phyloP scores from a whole-genome alignment of 2,329 filamentous ascomycete species.

The Sclerotiophoma versabilis region DNA sequence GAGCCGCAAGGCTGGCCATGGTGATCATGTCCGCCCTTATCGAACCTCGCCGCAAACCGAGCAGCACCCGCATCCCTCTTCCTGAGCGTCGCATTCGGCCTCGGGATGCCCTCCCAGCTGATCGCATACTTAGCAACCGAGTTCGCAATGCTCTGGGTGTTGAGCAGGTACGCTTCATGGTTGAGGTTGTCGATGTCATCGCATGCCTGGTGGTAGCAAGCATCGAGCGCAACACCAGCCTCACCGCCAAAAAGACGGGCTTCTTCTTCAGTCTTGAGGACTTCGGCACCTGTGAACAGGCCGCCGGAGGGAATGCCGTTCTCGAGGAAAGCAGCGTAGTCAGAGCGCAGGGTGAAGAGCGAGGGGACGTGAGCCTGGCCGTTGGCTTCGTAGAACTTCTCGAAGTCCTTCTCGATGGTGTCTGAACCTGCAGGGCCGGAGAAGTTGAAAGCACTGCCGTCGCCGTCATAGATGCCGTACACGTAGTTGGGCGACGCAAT shows the following conservation, averaged over 20 bases:
- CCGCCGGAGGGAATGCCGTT: slow-evolving; percentile 51
- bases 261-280: slow-evolving; percentile 49
- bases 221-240: slow-evolving; percentile 48
- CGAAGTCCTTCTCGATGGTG: slow-evolving; percentile 46
- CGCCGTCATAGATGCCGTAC: slow-evolving; percentile 50
- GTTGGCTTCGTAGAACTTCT: slow-evolving; percentile 46
- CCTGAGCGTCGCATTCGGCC: slow-evolving; percentile 33
- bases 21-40: slow-evolving; percentile 38
- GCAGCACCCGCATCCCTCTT: slow-evolving; percentile 41
- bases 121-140: slow-evolving; percentile 48
- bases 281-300: slow-evolving; percentile 52
- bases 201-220: slow-evolving; percentile 49
- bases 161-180: slow-evolving; percentile 47
- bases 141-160: slow-evolving; percentile 50
- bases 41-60: slow-evolving; percentile 33
- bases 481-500: slow-evolving; percentile 51
- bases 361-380: slow-evolving; percentile 43
- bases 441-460: slow-evolving; percentile 49
- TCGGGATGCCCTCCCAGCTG: slow-evolving; percentile 47
- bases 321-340: slow-evolving; percentile 52
- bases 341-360: slow-evolving; percentile 49
- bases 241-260: slow-evolving; percentile 47
- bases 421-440: slow-evolving; percentile 46
- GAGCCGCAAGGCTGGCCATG: slow-evolving; percentile 33
- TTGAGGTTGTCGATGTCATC: slow-evolving; percentile 49